phyloP scores from a whole-genome alignment of 805 yeast species.

The Metschnikowia proteae region DNA sequence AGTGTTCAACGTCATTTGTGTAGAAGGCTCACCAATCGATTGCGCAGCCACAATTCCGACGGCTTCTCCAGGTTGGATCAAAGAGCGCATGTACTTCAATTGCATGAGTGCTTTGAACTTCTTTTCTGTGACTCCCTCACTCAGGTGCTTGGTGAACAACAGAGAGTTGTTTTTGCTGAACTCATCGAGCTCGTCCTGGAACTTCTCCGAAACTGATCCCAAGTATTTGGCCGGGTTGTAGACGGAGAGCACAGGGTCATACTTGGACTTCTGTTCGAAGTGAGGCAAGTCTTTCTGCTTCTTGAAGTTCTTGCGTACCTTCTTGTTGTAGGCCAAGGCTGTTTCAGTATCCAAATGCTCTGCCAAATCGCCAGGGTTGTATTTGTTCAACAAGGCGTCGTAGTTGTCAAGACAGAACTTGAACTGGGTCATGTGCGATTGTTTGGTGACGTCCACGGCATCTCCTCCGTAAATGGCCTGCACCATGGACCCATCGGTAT shows the following conservation, averaged over 20 bases:
- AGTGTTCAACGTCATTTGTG: conserved; percentile 96
- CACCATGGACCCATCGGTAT: conserved; percentile 87
- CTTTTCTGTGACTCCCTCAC: conserved; percentile 59
- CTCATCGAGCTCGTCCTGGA: conserved; percentile 73
- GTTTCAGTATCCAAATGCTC: conserved; percentile 79
- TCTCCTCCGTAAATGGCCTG: conserved; percentile 99
- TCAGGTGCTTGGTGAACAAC: conserved; percentile 51
- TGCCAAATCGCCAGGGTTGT: conserved; percentile 71
- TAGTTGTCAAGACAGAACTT: conserved; percentile 90
- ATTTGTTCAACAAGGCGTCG: conserved; percentile 78
- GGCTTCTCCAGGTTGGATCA: conserved; percentile 94
- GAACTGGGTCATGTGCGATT: conserved; percentile 90
- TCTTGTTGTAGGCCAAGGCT: conserved; percentile 78
- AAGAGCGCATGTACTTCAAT: conserved; percentile 94
- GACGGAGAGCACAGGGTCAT: conserved; percentile 84
- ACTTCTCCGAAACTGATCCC: conserved; percentile 90
- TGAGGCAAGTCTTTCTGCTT: conserved; percentile 64
- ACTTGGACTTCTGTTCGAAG: conserved; percentile 57
- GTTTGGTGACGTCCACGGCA: conserved; percentile 88
- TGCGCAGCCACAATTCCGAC: conserved; percentile 98
- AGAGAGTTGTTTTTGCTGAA: conserved; percentile 56
- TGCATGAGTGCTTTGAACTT: conserved; percentile 96
- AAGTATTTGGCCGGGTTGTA: conserved; percentile 85
- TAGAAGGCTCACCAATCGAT: conserved; percentile 98
- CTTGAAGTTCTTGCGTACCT: conserved; percentile 66